Evolutionary conservation across 2,329 filamentous ascomycete species (phyloP), one percentile per base, ranked within the genome.

Genomic region (Aureobasidium musti): DNA sequence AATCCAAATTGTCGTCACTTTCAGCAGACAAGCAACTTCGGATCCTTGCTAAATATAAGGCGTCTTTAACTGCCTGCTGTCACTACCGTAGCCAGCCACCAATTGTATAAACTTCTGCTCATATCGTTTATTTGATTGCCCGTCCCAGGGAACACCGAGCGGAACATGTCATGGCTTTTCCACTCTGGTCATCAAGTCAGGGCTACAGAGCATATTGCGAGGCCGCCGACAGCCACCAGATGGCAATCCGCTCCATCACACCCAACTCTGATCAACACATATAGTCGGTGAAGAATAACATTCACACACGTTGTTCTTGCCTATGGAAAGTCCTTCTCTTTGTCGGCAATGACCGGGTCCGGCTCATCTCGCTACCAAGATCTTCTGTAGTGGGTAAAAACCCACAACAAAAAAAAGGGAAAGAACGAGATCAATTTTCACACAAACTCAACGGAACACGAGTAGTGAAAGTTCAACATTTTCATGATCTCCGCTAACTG

Each of bases 131-230:
- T 37, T 41, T 63, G 5, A 63, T 52, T 63, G 23, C 35, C 17
- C 21, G 59, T 63, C 59, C 45, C 59, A 63, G 41, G 59, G 45
- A 50, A 28, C 59, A 23, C 8, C 23, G 3, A 41, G 30, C 35
- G 11, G 21, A 41, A 28, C 33, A 23, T 63, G 59, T 52, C 59
- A 63, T 50, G 59, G 59, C 45, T 47, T 63, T 35, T 33, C 37
- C 23, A 14, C n/a, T 23, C 13, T 3, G n/a, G 23, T 21, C 17
- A 49, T 30, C 6, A 61, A 2, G 14, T 23, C n/a, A 47, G 11
- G 17, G 19, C 41, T 19, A 10, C 19, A 23, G 7, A 41, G 23
- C 37, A 28, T 47, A 47, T 49, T 26, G 28, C 28, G 19, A 61
- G 57, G 43, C 57, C 57, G 10, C 57, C 57, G 49, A 49, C 57